A percentile compares a stretch with the other conserved stretches of the same genome.
These are phyloP conservation scores for Fonsecaea pugnacius DNA, from an alignment of 2,329 filamentous ascomycete species.

Conservation along the genomic window DNA sequence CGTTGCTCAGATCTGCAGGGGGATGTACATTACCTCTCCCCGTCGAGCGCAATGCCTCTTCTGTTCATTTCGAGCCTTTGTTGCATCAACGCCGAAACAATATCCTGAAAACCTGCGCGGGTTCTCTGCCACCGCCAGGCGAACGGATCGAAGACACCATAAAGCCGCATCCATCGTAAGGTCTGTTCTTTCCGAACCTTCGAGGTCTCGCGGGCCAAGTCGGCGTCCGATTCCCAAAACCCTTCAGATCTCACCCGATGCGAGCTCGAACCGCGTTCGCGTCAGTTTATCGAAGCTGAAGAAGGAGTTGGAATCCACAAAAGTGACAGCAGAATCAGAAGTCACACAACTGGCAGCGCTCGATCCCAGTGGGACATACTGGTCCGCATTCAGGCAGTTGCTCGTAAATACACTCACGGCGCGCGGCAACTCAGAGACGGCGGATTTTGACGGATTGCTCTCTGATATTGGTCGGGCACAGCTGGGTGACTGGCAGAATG, in stretches of 20 bases:
- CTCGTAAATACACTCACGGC: conserved; percentile 14
- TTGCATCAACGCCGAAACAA: conserved; percentile 13
- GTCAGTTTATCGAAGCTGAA: conserved; percentile 21
- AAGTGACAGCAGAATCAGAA: conserved; percentile 19
- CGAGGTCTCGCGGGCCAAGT: conserved; percentile 1
- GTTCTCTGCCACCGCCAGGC: conserved; percentile 39
- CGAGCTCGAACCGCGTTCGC: conserved; percentile 11
- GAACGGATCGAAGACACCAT: conserved; percentile 2
- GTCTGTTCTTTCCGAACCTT: background rate
- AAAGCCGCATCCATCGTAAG: background rate
- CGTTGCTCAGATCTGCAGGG: background rate
- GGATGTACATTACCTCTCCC: conserved; percentile 27
- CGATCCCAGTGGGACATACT: conserved; percentile 27
- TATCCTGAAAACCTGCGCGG: conserved; percentile 38
- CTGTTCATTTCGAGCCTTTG: conserved; percentile 44
- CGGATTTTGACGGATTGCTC: conserved; percentile 21
- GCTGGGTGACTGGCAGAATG: conserved; percentile 15
- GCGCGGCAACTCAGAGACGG: background rate
- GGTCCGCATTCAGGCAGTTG: conserved; percentile 21
- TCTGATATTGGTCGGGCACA: conserved; percentile 21
- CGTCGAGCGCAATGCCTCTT: conserved; percentile 45
- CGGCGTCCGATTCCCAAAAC: conserved; percentile 1
- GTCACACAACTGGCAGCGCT: conserved; percentile 25
- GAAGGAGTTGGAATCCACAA: conserved; percentile 20
- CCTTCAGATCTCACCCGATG: conserved; percentile 5